Conservation (phyloP, 257 asterid genomes). For the Haberlea rhodopensis region DNA sequence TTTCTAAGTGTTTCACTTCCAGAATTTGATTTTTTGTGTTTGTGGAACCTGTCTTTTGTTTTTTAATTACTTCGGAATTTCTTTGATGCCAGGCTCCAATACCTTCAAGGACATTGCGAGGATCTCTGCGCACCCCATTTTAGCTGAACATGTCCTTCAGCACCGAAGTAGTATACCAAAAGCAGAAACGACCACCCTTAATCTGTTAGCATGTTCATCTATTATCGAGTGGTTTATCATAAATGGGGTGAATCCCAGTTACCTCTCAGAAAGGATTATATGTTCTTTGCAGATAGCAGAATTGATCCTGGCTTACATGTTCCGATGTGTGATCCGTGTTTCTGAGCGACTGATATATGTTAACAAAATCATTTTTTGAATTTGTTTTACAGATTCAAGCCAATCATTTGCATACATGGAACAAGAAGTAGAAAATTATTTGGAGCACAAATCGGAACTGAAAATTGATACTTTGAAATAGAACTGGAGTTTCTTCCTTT, state of each 20-base stretch:
- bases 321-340: neutral
- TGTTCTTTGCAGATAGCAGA: conserved; percentile 11
- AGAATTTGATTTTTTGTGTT: no score
- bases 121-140: conserved; percentile 55
- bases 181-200: conserved; percentile 25
- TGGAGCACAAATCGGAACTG: neutral
- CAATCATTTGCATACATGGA: neutral
- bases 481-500: neutral
- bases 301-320: neutral
- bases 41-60: conserved; percentile 6
- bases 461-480: no score
- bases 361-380: neutral
- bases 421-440: neutral
- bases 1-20: neutral
- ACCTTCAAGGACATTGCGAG: conserved; percentile 58
- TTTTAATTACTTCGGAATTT: conserved; percentile 3
- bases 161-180: conserved; percentile 37
- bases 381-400: neutral
- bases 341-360: neutral
- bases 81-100: conserved; percentile 48
- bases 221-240: conserved; percentile 39
- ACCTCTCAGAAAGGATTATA: conserved; percentile 23
- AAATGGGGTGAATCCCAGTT: conserved; percentile 31
- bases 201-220: conserved; percentile 38
- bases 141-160: conserved; percentile 51